Evolutionary conservation across 768 basidiomycete species (phyloP), one percentile per base, ranked within the genome.

Genomic region (Rhodotorula sphaerocarpa): DNA sequence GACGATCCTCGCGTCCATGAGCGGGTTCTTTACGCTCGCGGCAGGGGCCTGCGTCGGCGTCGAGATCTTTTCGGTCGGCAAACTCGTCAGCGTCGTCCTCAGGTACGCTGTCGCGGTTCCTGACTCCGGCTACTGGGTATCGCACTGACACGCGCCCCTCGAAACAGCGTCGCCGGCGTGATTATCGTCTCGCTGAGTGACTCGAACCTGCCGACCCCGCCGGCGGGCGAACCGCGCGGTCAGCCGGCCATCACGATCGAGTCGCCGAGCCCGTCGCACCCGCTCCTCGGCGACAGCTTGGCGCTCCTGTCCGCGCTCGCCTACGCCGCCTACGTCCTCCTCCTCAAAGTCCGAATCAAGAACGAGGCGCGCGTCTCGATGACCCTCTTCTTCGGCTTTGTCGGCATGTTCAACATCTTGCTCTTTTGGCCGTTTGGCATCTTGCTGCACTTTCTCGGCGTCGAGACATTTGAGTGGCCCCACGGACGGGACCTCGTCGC

Each of bases 381-480:
- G 90, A 87, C 90, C 67, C 79, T 92, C 33, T 92, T 95, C 78
- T 91, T 95, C 71, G 92, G 92, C 28, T 93, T 88, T 67, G 90
- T 93, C 42, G 70, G 69, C 15, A 77, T 90, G 20, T 88, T 88
- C 78, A 93, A 88, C 74, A 82, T 89, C 72, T 63, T 86, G 7
- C 74, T 78, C 21, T 82, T 82, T 62, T 87, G 88, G 83, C 89
- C 90, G 0, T 75, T 90, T 16, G 88, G 85, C 2, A 70, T 90
- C 28, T 57, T 90, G 47, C 80, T 97, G 44, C 88, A 96, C 73
- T 74, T 83, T 41, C 76, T 82, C 10, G 85, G 84, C 3, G 74
- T 81, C 27, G 92, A 97, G 72, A 71, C 75, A n/a, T 84, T 93
- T 62, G 83, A 87, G 73, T 73, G 85, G 27, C 92, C 92, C 7